Percentiles rank a stretch among this genome's conserved stretches.
Evolutionary conservation across 176 grass and related monocot genomes (phyloP).

Genomic region (Musa itinerans): DNA sequence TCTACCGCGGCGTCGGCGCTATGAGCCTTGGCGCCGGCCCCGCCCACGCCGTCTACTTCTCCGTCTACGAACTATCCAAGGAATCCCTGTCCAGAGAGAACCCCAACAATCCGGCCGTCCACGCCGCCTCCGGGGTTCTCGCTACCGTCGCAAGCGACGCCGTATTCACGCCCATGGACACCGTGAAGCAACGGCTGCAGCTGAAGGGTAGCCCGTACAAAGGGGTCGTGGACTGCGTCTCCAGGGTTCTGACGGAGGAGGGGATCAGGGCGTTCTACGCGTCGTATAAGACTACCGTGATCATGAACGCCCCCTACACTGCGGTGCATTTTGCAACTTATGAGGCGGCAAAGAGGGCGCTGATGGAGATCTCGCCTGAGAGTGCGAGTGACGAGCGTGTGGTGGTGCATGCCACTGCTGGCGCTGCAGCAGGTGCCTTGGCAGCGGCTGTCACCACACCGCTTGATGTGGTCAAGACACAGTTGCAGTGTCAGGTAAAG

Average conservation of each 20-base stretch:
- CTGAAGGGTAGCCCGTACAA: conserved; percentile 1
- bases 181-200: conserved; percentile 7
- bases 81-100: background rate
- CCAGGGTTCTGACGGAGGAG: conserved; percentile 4
- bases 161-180: conserved; percentile 7
- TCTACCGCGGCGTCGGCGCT: conserved; percentile 1
- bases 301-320: conserved; percentile 8
- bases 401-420: conserved; percentile 9
- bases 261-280: background rate
- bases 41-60: conserved; percentile 3
- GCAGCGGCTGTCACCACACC: conserved; percentile 7
- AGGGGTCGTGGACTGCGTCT: conserved; percentile 1
- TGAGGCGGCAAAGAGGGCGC: conserved; percentile 8
- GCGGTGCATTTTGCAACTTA: conserved; percentile 9
- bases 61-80: conserved; percentile 1
- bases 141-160: background rate
- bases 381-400: background rate
- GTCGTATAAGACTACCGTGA: conserved; percentile 4
- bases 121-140: conserved; percentile 2
- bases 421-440: conserved; percentile 9
- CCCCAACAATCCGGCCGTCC: conserved; percentile 4
- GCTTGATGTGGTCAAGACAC: conserved; percentile 7
- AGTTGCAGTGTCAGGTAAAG: conserved; percentile 2
- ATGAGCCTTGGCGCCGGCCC: background rate
- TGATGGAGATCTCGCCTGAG: background rate